phyloP scores from a whole-genome alignment of 1,284 basidiomycete genomes.

The Grifola frondosa region DNA sequence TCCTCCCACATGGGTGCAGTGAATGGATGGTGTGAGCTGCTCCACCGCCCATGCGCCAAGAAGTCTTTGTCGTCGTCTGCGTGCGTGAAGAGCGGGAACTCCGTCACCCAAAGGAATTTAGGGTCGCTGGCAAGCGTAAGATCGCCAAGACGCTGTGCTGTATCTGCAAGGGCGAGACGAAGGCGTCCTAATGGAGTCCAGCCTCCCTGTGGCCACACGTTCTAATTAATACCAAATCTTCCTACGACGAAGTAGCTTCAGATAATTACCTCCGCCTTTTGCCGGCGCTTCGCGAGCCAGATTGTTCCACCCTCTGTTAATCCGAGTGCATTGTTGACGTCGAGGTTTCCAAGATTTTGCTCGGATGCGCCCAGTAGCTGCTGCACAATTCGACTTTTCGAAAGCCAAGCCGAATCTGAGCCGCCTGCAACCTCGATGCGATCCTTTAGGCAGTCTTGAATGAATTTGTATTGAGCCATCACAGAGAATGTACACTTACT shows the following conservation, averaged over 20 bases:
- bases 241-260: conserved; percentile 7
- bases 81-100: conserved; percentile 92
- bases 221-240: not conserved
- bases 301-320: conserved; percentile 28
- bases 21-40: conserved; percentile 92
- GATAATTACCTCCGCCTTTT: conserved; percentile 44
- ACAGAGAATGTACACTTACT: not conserved
- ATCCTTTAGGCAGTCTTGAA: conserved; percentile 42
- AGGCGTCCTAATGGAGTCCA: conserved; percentile 80
- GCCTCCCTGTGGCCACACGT: conserved; percentile 58
- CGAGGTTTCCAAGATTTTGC: conserved; percentile 1
- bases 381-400: conserved; percentile 32
- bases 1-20: conserved; percentile 95
- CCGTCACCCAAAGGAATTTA: conserved; percentile 94
- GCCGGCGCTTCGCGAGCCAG: conserved; percentile 47
- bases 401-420: conserved; percentile 49
- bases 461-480: not conserved
- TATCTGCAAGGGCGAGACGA: conserved; percentile 66
- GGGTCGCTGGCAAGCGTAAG: conserved; percentile 51
- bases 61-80: conserved; percentile 88
- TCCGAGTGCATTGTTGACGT: conserved; percentile 22
- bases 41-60: conserved; percentile 84
- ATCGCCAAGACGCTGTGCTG: conserved; percentile 57
- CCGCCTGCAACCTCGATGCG: conserved; percentile 45
- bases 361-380: conserved; percentile 15